Conservation (phyloP, 768 basidiomycete species). For the Podaxis sp. region DNA sequence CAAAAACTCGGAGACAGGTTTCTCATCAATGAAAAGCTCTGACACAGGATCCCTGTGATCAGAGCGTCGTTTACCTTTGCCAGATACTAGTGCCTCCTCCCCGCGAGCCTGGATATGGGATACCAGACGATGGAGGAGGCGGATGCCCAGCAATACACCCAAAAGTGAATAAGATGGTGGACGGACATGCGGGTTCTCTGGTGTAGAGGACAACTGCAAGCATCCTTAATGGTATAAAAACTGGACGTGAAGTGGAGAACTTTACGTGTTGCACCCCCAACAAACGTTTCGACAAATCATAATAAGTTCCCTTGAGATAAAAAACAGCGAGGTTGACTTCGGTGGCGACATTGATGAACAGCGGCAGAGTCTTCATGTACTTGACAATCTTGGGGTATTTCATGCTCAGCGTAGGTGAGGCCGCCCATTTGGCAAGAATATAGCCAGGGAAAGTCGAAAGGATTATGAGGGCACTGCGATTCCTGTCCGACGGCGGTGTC, state of each 20-base stretch:
- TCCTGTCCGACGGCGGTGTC: constrained; percentile 38
- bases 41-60: constrained; percentile 16
- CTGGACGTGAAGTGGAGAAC: neutral
- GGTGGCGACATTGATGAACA: constrained; percentile 46
- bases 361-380: constrained; percentile 39
- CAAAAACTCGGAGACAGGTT: constrained; percentile 55
- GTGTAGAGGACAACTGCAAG: constrained; percentile 65
- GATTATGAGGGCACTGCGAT: constrained; percentile 55
- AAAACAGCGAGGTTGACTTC: constrained; percentile 81
- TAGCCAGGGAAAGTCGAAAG: constrained; percentile 66
- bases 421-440: constrained; percentile 46
- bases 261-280: constrained; percentile 66
- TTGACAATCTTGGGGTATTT: constrained; percentile 30
- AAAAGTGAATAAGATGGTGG: constrained; percentile 87
- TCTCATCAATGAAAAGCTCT: constrained; percentile 53
- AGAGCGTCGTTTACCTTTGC: constrained; percentile 24
- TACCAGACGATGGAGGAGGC: constrained; percentile 60
- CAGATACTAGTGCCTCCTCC: constrained; percentile 12
- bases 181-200: constrained; percentile 63
- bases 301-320: constrained; percentile 77
- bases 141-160: constrained; percentile 63
- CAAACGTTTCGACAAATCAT: constrained; percentile 64
- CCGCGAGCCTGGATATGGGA: constrained; percentile 33
- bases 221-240: neutral
- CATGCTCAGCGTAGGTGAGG: constrained; percentile 29